Percentiles rank a stretch among this genome's conserved stretches.
phyloP scores from a whole-genome alignment of 2,329 filamentous ascomycete species.

The Arachnopeziza araneosa region DNA sequence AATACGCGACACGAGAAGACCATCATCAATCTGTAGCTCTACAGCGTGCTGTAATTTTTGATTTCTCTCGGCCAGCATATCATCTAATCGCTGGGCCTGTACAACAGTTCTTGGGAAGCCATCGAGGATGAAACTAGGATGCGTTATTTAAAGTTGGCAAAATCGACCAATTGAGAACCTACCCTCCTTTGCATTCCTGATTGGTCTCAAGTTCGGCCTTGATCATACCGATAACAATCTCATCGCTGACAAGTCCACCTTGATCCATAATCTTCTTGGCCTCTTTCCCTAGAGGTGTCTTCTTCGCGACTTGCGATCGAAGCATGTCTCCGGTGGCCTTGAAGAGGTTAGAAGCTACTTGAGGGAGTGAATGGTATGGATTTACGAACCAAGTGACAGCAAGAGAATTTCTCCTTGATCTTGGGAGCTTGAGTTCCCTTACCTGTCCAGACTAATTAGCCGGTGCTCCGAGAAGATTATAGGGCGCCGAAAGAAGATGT shows the following conservation, averaged over 20 bases:
- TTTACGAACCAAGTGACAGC: slow-evolving; percentile 83
- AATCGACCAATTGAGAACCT: slow-evolving; percentile 32
- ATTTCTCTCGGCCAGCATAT: slow-evolving; percentile 74
- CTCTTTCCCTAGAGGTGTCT: slow-evolving; percentile 88
- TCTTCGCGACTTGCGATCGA: slow-evolving; percentile 94
- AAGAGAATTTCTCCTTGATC: slow-evolving; percentile 96
- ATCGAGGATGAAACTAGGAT: slow-evolving; percentile 86
- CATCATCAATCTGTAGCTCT: slow-evolving; percentile 95
- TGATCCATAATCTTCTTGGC: slow-evolving; percentile 99
- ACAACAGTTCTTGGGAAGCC: slow-evolving; percentile 96
- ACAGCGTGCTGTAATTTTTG: slow-evolving; percentile 91
- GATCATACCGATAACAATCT: slow-evolving; percentile 99
- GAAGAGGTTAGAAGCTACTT: slow-evolving; percentile 20
- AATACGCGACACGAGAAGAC: slow-evolving; percentile 88
- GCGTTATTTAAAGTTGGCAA: slow-evolving; percentile 1
- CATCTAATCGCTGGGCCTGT: slow-evolving; percentile 90
- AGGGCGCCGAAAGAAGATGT: slow-evolving; percentile 2
- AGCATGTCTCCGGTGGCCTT: slow-evolving; percentile 99
- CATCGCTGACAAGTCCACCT: slow-evolving; percentile 93
- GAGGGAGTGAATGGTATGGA: neutral
- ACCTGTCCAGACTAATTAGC: slow-evolving; percentile 49
- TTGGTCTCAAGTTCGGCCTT: slow-evolving; percentile 94
- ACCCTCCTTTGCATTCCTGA: slow-evolving; percentile 95
- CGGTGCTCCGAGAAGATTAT: slow-evolving; percentile 6
- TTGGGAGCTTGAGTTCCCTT: slow-evolving; percentile 98